Base-by-base conservation (phyloP, 148 eudicot genomes). In the Amaranthus hypochondriacus region DNA sequence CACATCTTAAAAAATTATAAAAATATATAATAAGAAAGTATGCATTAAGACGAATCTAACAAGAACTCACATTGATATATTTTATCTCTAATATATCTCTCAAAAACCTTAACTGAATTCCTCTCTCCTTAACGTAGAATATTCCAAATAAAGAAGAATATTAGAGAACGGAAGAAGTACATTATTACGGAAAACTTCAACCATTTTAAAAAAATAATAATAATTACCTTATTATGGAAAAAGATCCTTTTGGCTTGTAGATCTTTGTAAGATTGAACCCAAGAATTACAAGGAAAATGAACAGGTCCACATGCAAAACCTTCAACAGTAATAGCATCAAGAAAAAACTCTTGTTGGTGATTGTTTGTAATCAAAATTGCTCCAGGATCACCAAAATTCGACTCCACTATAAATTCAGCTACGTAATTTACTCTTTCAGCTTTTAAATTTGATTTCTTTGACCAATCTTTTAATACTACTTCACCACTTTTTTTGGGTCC, bases 261-360 rank as follows among this genome's bases (percentile, higher is more conserved):
- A 79, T 89, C 89, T 56, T 82, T 87, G 68, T 61, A 86, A 44
- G 98, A 85, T 77, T 94, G 98, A 53, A 94, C 90, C 93, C 97
- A 92, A 10, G 98, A 94, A 70, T 86, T 92, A 75, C 98, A 94
- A 57, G 97, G 89, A 79, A 94, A 94, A 77, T 94, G 96, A 43
- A 94, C 84, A 6, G 98, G 97, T 7, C 98, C 96, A 73, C 80
- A 81, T 2, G 96, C 89, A 76, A 94, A 92, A 5, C 96, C 98
- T 81, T 94, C 98, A 72, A 92, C 61, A 2, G 92, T 92, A 13
- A 94, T 90, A 46, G 77, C 84, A 74, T 94, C 98, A 76, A 94
- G 62, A 61, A 82, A 94, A 65, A 94, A 94, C 75, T 94, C 98
- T 76, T 87, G 85, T 54, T 84, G 96, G 78, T 92, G 98, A 62